Base-by-base conservation (phyloP, 192 early-diverging fungal genomes). In the Dissophora ornata region DNA sequence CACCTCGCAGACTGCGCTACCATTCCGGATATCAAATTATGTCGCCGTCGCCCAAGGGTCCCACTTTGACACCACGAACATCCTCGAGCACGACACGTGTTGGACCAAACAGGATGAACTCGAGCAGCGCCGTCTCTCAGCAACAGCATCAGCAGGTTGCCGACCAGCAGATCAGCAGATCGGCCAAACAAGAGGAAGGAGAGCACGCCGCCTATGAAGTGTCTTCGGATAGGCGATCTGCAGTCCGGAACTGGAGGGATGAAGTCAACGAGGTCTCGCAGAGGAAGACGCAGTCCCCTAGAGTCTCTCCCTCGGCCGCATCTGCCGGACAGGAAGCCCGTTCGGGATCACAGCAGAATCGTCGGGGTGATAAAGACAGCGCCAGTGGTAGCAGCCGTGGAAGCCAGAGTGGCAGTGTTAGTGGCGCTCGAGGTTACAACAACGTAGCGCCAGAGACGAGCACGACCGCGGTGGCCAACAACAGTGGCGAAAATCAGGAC, bases 191-290 rank as follows among this genome's bases (percentile, higher is more conserved):
- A 3, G 45, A 53, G 0, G 59, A 30, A 22, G 44, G 18, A n/a
- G 67, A 29, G 19, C 60, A 50, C 1, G 18, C 28, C 16, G 33
- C 41, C 2, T 42, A 25, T 33, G 69, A 71, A 25, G 47, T 58
- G 7, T 61, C 69, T 2, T 41, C 66, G 1, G 71, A 75, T 16
- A 65, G 55, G 49, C 56, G 63, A 28, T 75, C 62, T 2, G 71
- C 71, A 1, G 71, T 75, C 42, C 29, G 34, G 21, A 60, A 24
- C 32, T 75, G 71, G 71, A 52, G 62, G 21, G 71, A 75, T 54
- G 71, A 75, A 21, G 71, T 75, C 33, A 75, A 75, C 13, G 63
- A 75, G 19, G 57, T 65, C 1, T 65, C 71, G 2, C 57, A 65
- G 21, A 49, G 55, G 44, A 75, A 57, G 25, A 58, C 24, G 2